Percentiles rank a stretch among this genome's conserved stretches.
Conservation (phyloP, 306 rosid genomes). For the Carpinus fangiana region DNA sequence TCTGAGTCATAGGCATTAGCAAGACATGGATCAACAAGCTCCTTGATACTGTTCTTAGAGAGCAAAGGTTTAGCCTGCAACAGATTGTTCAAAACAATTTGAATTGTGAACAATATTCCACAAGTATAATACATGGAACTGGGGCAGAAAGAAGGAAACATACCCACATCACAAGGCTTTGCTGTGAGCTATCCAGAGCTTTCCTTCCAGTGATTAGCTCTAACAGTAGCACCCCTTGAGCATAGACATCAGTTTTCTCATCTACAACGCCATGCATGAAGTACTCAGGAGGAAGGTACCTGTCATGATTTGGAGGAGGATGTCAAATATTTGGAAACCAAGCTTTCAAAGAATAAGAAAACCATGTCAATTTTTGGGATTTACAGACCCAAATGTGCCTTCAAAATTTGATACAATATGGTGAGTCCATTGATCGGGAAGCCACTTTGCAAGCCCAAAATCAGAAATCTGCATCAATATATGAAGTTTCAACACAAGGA, state of each 20-base stretch:
- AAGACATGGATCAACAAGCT: conserved; percentile 71
- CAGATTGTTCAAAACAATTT: conserved; percentile 1
- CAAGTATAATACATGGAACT: neutral
- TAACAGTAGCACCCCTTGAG: conserved; percentile 84
- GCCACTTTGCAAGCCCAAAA: conserved; percentile 97
- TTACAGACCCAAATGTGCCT: conserved; percentile 96
- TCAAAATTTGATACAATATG: conserved; percentile 83
- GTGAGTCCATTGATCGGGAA: conserved; percentile 98
- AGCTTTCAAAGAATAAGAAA: neutral
- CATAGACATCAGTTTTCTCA: conserved; percentile 93
- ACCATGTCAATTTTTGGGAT: conserved; percentile 26
- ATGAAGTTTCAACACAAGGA: too few species aligned
- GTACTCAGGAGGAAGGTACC: conserved; percentile 99
- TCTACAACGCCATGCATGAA: conserved; percentile 98
- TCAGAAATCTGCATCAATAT: conserved; percentile 68
- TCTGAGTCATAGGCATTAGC: conserved; percentile 47
- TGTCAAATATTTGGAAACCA: conserved; percentile 21
- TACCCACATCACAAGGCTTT: conserved; percentile 98
- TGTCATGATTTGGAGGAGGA: conserved; percentile 34
- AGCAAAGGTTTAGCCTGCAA: conserved; percentile 90
- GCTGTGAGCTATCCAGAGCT: conserved; percentile 87
- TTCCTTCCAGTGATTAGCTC: conserved; percentile 89
- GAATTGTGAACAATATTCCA: conserved; percentile 17
- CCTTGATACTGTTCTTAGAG: conserved; percentile 40
- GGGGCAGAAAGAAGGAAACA: conserved; percentile 21